Percentiles rank a stretch among this genome's conserved stretches.
These are phyloP conservation scores for Blumeriella jaapii DNA, from an alignment of 2,329 filamentous ascomycete genomes.

Conservation along the genomic window DNA sequence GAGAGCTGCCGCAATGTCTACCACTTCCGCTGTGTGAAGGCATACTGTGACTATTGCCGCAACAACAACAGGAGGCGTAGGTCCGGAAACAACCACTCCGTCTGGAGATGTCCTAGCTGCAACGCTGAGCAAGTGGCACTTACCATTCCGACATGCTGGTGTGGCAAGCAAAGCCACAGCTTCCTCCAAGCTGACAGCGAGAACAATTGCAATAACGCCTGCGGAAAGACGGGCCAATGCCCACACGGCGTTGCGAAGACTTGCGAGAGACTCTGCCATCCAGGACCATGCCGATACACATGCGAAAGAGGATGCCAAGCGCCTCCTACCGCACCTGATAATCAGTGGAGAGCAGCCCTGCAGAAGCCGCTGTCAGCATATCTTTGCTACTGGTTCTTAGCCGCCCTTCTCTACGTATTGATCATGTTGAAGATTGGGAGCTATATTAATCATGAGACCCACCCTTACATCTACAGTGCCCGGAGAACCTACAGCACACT, in stretches of 20 bases:
- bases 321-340: background rate
- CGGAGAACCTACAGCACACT: no score
- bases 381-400: no score
- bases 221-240: constrained; percentile 5
- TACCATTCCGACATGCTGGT: constrained; percentile 5
- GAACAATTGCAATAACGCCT: constrained; percentile 9
- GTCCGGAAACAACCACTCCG: background rate
- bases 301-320: constrained; percentile 5
- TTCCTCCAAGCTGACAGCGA: background rate
- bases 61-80: no score
- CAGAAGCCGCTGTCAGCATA: background rate
- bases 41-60: constrained; percentile 1
- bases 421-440: no score
- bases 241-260: constrained; percentile 3
- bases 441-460: no score
- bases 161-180: constrained; percentile 1
- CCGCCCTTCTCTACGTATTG: no score
- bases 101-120: constrained; percentile 13
- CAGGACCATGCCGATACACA: constrained; percentile 11
- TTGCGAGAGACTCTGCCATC: constrained; percentile 14
- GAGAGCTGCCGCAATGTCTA: constrained; percentile 7
- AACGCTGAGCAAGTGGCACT: background rate
- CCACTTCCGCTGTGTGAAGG: constrained; percentile 10
- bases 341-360: background rate
- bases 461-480: no score